phyloP scores from a whole-genome alignment of 2,329 filamentous ascomycete genomes.

The Hymenotorrendiella dingleyae region DNA sequence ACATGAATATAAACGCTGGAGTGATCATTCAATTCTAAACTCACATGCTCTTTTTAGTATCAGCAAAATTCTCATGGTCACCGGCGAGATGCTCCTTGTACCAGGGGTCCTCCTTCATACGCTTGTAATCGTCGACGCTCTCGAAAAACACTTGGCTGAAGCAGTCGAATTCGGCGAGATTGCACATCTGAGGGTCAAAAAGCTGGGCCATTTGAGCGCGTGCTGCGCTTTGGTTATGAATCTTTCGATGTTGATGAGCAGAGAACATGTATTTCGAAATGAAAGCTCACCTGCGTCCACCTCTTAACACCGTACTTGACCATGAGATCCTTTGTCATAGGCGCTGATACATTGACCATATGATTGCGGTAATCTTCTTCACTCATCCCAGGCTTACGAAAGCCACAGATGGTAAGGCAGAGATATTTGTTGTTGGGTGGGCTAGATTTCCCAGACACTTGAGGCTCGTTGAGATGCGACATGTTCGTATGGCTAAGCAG shows the following conservation, averaged over 20 bases:
- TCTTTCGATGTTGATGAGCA: conserved; percentile 28
- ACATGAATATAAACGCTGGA: no score
- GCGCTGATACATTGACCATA: conserved; percentile 41
- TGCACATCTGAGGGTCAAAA: conserved; percentile 41
- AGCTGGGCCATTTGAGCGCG: conserved; percentile 37
- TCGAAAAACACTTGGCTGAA: conserved; percentile 44
- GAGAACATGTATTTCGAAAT: background rate
- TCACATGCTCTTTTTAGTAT: conserved; percentile 37
- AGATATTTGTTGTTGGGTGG: conserved; percentile 25
- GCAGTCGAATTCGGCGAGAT: conserved; percentile 44
- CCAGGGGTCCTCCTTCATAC: conserved; percentile 43
- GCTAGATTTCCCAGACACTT: background rate
- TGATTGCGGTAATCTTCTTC: conserved; percentile 42
- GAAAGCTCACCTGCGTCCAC: conserved; percentile 37
- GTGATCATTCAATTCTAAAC: background rate
- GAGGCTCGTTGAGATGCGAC: background rate
- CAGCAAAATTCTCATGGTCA: conserved; percentile 46
- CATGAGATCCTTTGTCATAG: conserved; percentile 42
- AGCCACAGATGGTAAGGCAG: conserved; percentile 44
- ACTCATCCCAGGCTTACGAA: conserved; percentile 41
- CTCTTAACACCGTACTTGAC: conserved; percentile 42
- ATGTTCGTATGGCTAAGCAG: no score
- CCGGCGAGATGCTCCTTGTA: conserved; percentile 39
- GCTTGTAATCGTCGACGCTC: conserved; percentile 39
- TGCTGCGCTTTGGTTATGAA: conserved; percentile 35